Evolutionary conservation across 306 rosid species (phyloP), one percentile per base, ranked within the genome.

Genomic region (Sechiopsis laciniata): DNA sequence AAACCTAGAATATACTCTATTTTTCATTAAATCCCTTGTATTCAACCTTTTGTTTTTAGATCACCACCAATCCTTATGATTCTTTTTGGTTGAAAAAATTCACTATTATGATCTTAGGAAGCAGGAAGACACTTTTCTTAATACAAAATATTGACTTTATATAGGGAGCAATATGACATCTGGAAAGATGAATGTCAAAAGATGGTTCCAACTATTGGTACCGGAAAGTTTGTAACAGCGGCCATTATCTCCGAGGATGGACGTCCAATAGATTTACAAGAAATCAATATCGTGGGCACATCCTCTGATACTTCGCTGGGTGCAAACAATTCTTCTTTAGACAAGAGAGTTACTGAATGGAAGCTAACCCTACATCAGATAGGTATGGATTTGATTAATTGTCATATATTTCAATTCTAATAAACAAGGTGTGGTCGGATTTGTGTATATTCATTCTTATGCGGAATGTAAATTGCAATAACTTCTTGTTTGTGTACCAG

Each of bases 171-270:
- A 77, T 93, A 93, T 82, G 67, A 24, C 55, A 74, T 71, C 78
- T 87, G 86, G 96, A 93, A 90, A 84, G 87, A 86, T 74, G 90
- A 93, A 82, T 93, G 98, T 76, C 91, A 88, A 84, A 87, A 77
- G 78, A 83, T 90, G 81, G 96, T 86, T 64, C 90, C 96, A 40
- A 76, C 62, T 73, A 82, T 93, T 77, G 98, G 97, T 70, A 81
- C 76, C 77, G 98, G 96, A 80, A 87, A 86, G 76, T 84, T 83
- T 82, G 32, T 90, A 56, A 83, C 88, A 42, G 50, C 93, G 6
- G 88, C 97, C 63, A 81, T 90, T 48, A 0, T 88, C 62, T 35
- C 73, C 7, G 90, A 86, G 5, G 86, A 87, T 54, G 96, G 89
- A 64, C 75, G 64, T 21, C 87, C 86, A 42, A 68, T 63, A 63